Conservation (phyloP, 169 alveolate genomes). For the Sarcocystis neurona region DNA sequence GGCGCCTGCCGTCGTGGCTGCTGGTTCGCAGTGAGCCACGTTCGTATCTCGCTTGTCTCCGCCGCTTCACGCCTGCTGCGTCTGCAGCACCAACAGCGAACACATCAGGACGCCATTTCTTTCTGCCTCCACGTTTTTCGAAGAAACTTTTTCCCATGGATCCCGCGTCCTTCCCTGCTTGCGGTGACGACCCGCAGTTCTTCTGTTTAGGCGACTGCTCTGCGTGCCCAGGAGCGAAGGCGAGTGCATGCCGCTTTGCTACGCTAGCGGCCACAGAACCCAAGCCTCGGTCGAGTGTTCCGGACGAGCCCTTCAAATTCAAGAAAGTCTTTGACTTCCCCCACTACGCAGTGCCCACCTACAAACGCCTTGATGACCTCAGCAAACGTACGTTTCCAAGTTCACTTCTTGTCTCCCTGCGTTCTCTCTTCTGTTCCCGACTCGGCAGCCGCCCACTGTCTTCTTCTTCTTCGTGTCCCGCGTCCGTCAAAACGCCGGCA, state of each 20-base stretch:
- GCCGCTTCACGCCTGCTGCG: too few species aligned
- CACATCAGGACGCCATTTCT: too few species aligned
- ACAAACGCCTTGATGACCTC: slow-evolving; percentile 15
- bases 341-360: background rate
- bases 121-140: background rate
- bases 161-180: background rate
- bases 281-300: too few species aligned
- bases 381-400: background rate
- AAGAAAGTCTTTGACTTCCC: background rate
- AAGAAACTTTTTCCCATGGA: background rate
- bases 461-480: too few species aligned
- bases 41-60: too few species aligned
- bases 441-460: too few species aligned
- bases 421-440: too few species aligned
- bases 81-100: too few species aligned
- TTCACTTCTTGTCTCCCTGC: too few species aligned
- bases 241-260: background rate
- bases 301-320: background rate
- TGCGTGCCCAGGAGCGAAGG: background rate
- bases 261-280: background rate
- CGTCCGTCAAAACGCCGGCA: too few species aligned
- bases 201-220: background rate
- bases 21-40: too few species aligned
- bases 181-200: background rate
- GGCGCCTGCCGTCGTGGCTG: background rate